Percentiles rank a stretch among this genome's conserved stretches.
Evolutionary conservation across 1,284 basidiomycete species (phyloP).

Genomic region (Exsudoporus floridanus): DNA sequence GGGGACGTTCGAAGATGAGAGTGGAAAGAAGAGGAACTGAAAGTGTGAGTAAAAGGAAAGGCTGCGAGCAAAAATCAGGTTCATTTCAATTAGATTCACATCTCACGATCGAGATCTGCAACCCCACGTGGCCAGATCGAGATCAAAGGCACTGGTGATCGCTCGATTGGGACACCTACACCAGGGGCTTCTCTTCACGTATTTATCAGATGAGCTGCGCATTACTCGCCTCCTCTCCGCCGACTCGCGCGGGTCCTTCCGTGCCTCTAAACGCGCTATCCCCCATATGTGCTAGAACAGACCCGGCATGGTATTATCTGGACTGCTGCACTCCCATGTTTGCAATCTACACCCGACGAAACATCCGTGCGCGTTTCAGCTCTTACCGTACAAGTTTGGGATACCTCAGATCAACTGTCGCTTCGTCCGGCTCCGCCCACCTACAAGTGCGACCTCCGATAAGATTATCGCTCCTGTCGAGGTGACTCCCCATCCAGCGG

Average conservation of each 20-base stretch:
- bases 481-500: no score
- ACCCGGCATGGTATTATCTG: no score
- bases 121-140: slow-evolving; percentile 33
- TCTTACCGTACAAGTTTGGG: no score
- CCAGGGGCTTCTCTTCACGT: no score
- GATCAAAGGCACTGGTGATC: slow-evolving; percentile 22
- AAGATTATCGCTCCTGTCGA: no score
- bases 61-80: slow-evolving; percentile 32
- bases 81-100: slow-evolving; percentile 38
- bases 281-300: not conserved
- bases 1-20: slow-evolving; percentile 21
- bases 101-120: slow-evolving; percentile 37
- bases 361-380: no score
- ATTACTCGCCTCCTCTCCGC: not conserved
- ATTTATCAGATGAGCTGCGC: not conserved
- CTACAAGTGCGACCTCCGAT: not conserved
- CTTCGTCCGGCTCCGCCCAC: no score
- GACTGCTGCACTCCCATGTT: no score
- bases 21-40: slow-evolving; percentile 27
- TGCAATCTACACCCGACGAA: no score
- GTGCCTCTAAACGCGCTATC: not conserved
- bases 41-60: slow-evolving; percentile 34
- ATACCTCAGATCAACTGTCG: no score
- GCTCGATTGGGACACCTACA: slow-evolving; percentile 1
- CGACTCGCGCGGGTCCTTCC: not conserved